A percentile compares a stretch with the other conserved stretches of the same genome.
phyloP scores from a whole-genome alignment of 805 yeast genomes.

The Starmerella bombi region DNA sequence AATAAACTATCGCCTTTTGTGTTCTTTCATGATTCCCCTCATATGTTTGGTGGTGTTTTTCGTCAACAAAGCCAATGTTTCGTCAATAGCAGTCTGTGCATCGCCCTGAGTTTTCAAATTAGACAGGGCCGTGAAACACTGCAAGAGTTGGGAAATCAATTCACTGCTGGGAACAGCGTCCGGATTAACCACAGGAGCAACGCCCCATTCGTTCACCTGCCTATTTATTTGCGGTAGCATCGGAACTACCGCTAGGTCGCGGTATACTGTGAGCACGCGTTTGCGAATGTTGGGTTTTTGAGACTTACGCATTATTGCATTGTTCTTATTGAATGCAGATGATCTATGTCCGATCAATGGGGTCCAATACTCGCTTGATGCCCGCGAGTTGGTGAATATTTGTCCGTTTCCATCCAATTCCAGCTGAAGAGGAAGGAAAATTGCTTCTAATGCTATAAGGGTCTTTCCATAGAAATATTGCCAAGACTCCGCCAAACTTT shows the following conservation, averaged over 20 bases:
- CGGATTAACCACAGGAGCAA: slow-evolving; percentile 7
- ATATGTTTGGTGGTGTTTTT: not conserved
- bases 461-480: slow-evolving; percentile 41
- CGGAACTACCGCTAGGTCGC: slow-evolving; percentile 29
- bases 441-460: slow-evolving; percentile 46
- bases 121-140: slow-evolving; percentile 48
- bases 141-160: slow-evolving; percentile 33
- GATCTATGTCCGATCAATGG: slow-evolving; percentile 17
- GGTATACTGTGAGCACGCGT: slow-evolving; percentile 26
- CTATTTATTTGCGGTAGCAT: slow-evolving; percentile 20
- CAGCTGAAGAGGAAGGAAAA: slow-evolving; percentile 45
- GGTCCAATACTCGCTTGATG: slow-evolving; percentile 29
- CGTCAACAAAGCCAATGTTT: slow-evolving; percentile 26
- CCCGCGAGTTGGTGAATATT: slow-evolving; percentile 26
- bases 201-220: slow-evolving; percentile 14
- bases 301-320: slow-evolving; percentile 9
- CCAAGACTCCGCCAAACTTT: slow-evolving; percentile 37
- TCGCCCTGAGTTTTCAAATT: slow-evolving; percentile 42
- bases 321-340: not conserved
- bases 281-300: slow-evolving; percentile 20
- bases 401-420: slow-evolving; percentile 37
- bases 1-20: not conserved
- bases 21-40: not conserved
- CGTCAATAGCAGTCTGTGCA: slow-evolving; percentile 47
- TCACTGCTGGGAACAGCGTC: slow-evolving; percentile 6